Conservation (phyloP, 805 yeast genomes). For the Metschnikowia continentalis region DNA sequence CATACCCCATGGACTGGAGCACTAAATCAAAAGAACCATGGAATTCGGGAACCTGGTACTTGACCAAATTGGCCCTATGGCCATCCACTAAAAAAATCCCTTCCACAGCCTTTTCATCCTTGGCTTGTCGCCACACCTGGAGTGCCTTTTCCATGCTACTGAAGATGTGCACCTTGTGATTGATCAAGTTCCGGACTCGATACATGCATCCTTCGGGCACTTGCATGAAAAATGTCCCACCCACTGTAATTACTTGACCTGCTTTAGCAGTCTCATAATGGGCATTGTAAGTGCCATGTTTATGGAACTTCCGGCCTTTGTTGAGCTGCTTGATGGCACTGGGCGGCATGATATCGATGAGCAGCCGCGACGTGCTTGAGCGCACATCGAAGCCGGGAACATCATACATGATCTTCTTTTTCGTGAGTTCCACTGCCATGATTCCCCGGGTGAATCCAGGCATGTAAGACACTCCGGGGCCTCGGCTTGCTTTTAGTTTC, state of each 20-base stretch:
- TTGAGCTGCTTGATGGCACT: constrained; percentile 23
- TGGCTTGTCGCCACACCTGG: constrained; percentile 21
- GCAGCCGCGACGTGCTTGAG: constrained; percentile 19
- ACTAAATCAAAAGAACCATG: constrained; percentile 63
- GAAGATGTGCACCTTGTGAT: constrained; percentile 36
- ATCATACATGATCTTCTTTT: constrained; percentile 36
- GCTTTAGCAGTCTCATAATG: constrained; percentile 38
- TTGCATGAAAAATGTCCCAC: constrained; percentile 57
- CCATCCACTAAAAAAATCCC: constrained; percentile 17
- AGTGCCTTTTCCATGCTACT: constrained; percentile 28
- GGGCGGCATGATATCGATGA: constrained; percentile 25
- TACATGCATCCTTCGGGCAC: constrained; percentile 51
- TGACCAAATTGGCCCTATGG: constrained; percentile 6
- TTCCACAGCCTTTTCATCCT: constrained; percentile 21
- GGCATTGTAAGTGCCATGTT: constrained; percentile 28
- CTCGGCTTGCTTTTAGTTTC: constrained; percentile 26
- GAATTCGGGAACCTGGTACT: constrained; percentile 65
- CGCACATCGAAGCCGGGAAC: constrained; percentile 43
- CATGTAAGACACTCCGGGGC: constrained; percentile 47
- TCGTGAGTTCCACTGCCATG: constrained; percentile 27
- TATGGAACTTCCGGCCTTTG: constrained; percentile 27
- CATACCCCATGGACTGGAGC: constrained; percentile 58
- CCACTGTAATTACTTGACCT: constrained; percentile 47
- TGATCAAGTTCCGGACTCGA: constrained; percentile 45
- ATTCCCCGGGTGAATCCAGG: constrained; percentile 71